Conservation (phyloP, 805 yeast genomes). For the Pichia nanzhaoensis region DNA sequence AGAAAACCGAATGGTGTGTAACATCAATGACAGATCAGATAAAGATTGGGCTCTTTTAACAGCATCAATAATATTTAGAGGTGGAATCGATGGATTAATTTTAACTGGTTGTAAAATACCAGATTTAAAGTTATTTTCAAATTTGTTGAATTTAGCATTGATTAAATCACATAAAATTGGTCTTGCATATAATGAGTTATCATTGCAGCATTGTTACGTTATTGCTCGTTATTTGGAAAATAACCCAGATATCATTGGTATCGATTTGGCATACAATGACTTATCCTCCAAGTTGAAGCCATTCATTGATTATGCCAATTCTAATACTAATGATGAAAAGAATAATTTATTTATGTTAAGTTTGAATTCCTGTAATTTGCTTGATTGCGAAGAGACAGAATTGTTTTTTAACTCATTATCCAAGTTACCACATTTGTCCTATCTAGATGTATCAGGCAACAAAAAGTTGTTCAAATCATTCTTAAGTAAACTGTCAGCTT, state of each 20-base stretch:
- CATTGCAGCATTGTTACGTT: slow-evolving; percentile 49
- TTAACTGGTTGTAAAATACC: slow-evolving; percentile 69
- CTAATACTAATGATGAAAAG: slow-evolving; percentile 4
- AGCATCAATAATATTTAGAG: slow-evolving; percentile 59
- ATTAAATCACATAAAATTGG: slow-evolving; percentile 60
- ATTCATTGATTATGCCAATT: slow-evolving; percentile 30
- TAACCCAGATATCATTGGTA: slow-evolving; percentile 48
- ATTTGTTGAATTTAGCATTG: slow-evolving; percentile 51
- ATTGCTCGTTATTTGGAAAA: slow-evolving; percentile 52
- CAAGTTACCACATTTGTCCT: slow-evolving; percentile 52
- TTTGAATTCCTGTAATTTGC: slow-evolving; percentile 55
- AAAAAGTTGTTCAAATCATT: slow-evolving; percentile 59
- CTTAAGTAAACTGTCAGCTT: slow-evolving; percentile 49
- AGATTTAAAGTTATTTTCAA: slow-evolving; percentile 47
- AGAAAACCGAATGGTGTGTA: slow-evolving; percentile 37
- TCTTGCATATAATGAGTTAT: slow-evolving; percentile 65
- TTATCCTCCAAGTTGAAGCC: slow-evolving; percentile 35
- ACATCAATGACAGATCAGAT: slow-evolving; percentile 53
- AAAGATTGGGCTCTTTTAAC: slow-evolving; percentile 80
- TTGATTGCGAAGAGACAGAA: slow-evolving; percentile 45
- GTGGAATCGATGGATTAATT: slow-evolving; percentile 73
- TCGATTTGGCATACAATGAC: slow-evolving; percentile 83
- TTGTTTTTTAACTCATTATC: slow-evolving; percentile 44
- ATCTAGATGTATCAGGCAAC: slow-evolving; percentile 70
- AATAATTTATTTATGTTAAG: slow-evolving; percentile 44